These are phyloP conservation scores for Amphibolis antarctica DNA, from an alignment of 106 monocot genomes.

Conservation along the genomic window DNA sequence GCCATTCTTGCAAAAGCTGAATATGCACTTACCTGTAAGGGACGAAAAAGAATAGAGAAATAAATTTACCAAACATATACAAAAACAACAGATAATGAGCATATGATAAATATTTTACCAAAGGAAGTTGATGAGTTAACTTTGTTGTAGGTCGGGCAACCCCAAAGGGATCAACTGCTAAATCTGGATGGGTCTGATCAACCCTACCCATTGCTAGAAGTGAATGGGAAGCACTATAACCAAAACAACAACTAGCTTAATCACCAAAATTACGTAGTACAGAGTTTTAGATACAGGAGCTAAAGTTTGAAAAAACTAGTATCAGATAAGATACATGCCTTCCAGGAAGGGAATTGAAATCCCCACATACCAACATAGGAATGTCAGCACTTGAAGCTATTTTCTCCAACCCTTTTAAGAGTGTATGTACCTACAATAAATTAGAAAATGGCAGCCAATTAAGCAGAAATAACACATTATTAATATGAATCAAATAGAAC, in stretches of 20 bases:
- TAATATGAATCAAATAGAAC: not conserved
- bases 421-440: constrained; percentile 57
- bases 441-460: not conserved
- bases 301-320: not conserved
- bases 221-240: constrained; percentile 77
- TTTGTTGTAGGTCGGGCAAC: constrained; percentile 62
- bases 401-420: constrained; percentile 84
- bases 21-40: constrained; percentile 83
- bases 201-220: constrained; percentile 81
- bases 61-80: not conserved
- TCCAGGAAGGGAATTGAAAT: constrained; percentile 85
- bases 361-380: constrained; percentile 97
- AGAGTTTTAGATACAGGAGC: not conserved
- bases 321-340: constrained; percentile 38
- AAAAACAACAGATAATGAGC: not conserved
- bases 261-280: not conserved
- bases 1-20: constrained; percentile 65
- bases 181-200: constrained; percentile 70
- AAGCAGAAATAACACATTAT: not conserved
- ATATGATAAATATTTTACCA: constrained; percentile 29
- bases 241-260: not conserved
- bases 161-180: constrained; percentile 58
- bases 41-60: not conserved
- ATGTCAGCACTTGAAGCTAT: constrained; percentile 94
- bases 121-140: constrained; percentile 67